A percentile compares a stretch with the other conserved stretches of the same genome.
These are phyloP conservation scores for Suillus luteus DNA, from an alignment of 768 basidiomycete genomes.

Conservation along the genomic window DNA sequence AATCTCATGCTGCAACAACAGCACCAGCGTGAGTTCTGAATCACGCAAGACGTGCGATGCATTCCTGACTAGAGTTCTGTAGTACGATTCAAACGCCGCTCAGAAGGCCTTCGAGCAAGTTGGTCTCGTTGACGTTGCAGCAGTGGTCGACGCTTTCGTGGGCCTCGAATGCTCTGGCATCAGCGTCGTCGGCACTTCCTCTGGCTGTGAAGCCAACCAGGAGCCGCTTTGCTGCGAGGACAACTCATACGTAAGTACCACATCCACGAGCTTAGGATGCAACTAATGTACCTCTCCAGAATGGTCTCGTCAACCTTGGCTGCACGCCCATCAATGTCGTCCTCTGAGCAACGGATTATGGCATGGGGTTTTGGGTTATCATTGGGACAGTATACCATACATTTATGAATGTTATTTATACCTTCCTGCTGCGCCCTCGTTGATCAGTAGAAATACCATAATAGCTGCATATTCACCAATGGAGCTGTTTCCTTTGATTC, in stretches of 20 bases:
- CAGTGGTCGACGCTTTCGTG: not conserved
- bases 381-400: not conserved
- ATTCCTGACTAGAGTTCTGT: not conserved
- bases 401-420: not conserved
- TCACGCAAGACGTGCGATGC: not conserved
- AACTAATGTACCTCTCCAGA: not conserved
- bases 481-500: too few relatives aligned
- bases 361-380: not conserved
- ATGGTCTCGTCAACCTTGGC: conserved; percentile 4
- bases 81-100: not conserved
- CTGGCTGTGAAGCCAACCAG: conserved; percentile 3
- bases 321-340: not conserved
- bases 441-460: not conserved
- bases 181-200: not conserved
- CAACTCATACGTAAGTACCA: conserved; percentile 4
- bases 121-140: not conserved
- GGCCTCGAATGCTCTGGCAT: conserved; percentile 4
- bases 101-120: not conserved
- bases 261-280: too few relatives aligned
- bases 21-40: not conserved
- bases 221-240: conserved; percentile 9
- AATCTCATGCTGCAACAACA: conserved; percentile 5
- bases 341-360: not conserved
- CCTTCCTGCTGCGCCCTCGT: not conserved
- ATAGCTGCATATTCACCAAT: not conserved